Percentiles rank a stretch among this genome's conserved stretches.
Evolutionary conservation across 805 yeast species (phyloP).

Genomic region (Jamesozyma jinghongensis): DNA sequence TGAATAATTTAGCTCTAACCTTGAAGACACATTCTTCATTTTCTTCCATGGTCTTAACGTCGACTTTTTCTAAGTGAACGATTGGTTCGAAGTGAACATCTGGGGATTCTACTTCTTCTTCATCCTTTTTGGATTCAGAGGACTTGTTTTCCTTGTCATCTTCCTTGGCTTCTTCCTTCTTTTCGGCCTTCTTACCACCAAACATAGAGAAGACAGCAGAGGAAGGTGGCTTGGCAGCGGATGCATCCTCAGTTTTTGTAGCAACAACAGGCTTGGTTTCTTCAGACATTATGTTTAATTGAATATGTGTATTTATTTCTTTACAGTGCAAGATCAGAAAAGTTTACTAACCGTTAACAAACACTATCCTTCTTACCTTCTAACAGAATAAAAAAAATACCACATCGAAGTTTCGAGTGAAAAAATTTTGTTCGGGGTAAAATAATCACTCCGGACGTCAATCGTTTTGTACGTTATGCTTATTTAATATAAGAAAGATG

Average conservation of each 20-base stretch:
- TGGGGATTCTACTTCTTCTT: slow-evolving; percentile 34
- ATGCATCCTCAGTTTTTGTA: slow-evolving; percentile 13
- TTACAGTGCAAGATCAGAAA: no score
- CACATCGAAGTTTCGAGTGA: no score
- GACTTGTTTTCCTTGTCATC: slow-evolving; percentile 24
- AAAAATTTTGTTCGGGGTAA: no score
- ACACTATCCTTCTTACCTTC: no score
- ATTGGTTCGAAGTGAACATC: slow-evolving; percentile 91
- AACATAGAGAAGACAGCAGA: slow-evolving; percentile 89
- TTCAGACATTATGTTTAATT: slow-evolving; percentile 16
- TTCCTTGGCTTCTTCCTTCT: slow-evolving; percentile 37
- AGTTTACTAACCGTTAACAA: no score
- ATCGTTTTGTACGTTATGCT: no score
- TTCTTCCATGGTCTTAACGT: slow-evolving; percentile 92
- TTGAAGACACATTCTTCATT: slow-evolving; percentile 75
- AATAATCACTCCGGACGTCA: no score
- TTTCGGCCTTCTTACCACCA: slow-evolving; percentile 78
- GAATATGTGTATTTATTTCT: no score
- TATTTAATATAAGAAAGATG: no score
- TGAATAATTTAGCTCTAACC: slow-evolving; percentile 91
- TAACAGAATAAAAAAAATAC: no score
- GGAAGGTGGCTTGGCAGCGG: slow-evolving; percentile 48
- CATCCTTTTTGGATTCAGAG: slow-evolving; percentile 29
- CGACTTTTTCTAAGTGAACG: slow-evolving; percentile 90
- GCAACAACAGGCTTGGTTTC: slow-evolving; percentile 7